Base-by-base conservation (phyloP, 2,329 filamentous ascomycete genomes). In the Botrytis paeoniae region DNA sequence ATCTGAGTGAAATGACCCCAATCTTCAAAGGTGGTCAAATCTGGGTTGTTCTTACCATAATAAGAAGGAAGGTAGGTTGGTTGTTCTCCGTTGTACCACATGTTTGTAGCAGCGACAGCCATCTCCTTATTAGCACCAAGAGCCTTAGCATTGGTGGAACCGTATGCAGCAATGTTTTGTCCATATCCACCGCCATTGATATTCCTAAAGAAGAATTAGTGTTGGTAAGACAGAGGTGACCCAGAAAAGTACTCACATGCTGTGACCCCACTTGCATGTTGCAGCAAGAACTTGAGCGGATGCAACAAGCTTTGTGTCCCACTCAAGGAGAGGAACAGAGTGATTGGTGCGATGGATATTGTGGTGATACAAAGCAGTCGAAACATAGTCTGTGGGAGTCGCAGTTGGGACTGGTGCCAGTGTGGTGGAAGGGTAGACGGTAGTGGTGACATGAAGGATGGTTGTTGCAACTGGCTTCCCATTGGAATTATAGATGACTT, bases 21-120 rank as follows among this genome's bases (percentile, higher is more conserved):
- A 7, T 80, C 77, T 71, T 89, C 84, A 81, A 94, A 93, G 81
- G 87, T 82, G 80, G 80, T 78, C 86, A 89, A 89, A 79, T 88
- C 82, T 20, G 92, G 91, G 79, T 85, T 86, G 71, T 82, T 80
- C 77, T 85, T 72, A 75, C 90, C 91, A 79, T 92, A 95, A 80
- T 82, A 85, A 18, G 73, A 74, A 68, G 83, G 81, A 73, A 86
- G 85, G 83, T 86, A 91, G 79, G 83, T 83, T 75, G 81, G 80
- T 78, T 92, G 85, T 83, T 97, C 93, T 79, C 88, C 88, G 88
- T 97, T 97, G 88, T 97, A 97, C 93, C 95, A 97, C 84, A 91
- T 86, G 80, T 94, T 88, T 79, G 89, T 93, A 80, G 95, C 89
- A 77, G 91, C 89, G 74, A 87, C 85, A 70, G 89, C 88, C 75